Percentiles rank a stretch among this genome's conserved stretches.
phyloP scores from a whole-genome alignment of 345 rosid species.

The Hibiscus syriacus region DNA sequence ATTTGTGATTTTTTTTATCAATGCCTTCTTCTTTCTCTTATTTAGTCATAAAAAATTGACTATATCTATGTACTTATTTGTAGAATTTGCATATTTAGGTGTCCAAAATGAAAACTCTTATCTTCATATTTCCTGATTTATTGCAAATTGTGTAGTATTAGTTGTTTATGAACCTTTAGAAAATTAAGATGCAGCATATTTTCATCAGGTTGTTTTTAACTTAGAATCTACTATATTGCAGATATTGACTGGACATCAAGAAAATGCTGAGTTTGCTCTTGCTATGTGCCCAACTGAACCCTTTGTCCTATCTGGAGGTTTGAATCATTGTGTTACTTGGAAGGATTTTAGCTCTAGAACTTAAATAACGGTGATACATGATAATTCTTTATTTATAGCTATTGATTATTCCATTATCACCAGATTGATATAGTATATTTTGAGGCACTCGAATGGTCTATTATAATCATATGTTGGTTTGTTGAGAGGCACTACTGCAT shows the following conservation, averaged over 20 bases:
- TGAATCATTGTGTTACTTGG: not conserved
- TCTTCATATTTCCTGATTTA: not conserved
- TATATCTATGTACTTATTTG: not conserved
- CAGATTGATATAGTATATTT: not conserved
- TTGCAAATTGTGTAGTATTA: not conserved
- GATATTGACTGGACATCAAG: constrained; percentile 62
- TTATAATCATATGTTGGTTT: not conserved
- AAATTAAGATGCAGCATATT: constrained; percentile 1
- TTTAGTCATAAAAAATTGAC: not conserved
- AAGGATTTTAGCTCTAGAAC: not conserved
- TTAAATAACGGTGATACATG: not conserved
- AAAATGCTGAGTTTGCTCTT: constrained; percentile 59
- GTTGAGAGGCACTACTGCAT: not conserved
- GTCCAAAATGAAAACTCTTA: not conserved
- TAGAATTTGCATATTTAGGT: not conserved
- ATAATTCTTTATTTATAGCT: not conserved
- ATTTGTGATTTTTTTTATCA: not conserved
- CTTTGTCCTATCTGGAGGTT: constrained; percentile 64
- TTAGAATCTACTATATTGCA: constrained; percentile 17
- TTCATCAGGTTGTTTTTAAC: constrained; percentile 10
- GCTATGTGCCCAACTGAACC: constrained; percentile 58
- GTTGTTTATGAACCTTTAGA: not conserved
- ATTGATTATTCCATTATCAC: not conserved
- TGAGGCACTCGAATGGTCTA: not conserved
- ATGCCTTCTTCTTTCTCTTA: constrained; percentile 1